Conservation (phyloP, 140 eudicot genomes). For the Bidens hawaiensis region DNA sequence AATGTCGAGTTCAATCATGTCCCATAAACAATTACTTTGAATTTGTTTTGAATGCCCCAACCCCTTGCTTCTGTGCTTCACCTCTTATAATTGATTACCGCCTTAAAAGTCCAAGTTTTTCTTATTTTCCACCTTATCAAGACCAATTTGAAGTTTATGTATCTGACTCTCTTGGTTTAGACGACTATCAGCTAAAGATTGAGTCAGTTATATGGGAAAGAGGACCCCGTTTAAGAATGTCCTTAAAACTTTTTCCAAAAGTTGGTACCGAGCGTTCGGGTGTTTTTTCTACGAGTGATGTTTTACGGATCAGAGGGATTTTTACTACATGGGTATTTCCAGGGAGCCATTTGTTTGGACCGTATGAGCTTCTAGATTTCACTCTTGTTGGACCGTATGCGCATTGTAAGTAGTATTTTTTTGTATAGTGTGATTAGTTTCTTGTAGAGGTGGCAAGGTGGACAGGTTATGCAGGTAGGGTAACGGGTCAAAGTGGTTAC, state of each 20-base stretch:
- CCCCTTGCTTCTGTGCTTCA: conserved; percentile 83
- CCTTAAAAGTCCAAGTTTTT: conserved; percentile 85
- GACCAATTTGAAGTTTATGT: conserved; percentile 44
- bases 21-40: conserved; percentile 46
- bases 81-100: conserved; percentile 77
- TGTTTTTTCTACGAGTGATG: conserved; percentile 53
- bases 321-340: conserved; percentile 65
- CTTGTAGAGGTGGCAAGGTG: neutral
- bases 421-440: neutral
- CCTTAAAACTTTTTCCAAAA: conserved; percentile 65
- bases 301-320: conserved; percentile 47
- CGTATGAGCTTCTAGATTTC: conserved; percentile 90
- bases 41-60: conserved; percentile 53
- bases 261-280: conserved; percentile 25
- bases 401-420: conserved; percentile 52
- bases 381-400: conserved; percentile 87
- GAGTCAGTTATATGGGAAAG: conserved; percentile 64
- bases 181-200: conserved; percentile 52
- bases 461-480: neutral
- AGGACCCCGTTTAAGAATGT: conserved; percentile 91
- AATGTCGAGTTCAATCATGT: conserved; percentile 62
- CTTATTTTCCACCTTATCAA: conserved; percentile 60
- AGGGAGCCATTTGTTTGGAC: conserved; percentile 72
- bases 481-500: neutral
- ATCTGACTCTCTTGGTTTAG: neutral